phyloP scores from a whole-genome alignment of 768 basidiomycete species.

The Hemileccinum impolitum region DNA sequence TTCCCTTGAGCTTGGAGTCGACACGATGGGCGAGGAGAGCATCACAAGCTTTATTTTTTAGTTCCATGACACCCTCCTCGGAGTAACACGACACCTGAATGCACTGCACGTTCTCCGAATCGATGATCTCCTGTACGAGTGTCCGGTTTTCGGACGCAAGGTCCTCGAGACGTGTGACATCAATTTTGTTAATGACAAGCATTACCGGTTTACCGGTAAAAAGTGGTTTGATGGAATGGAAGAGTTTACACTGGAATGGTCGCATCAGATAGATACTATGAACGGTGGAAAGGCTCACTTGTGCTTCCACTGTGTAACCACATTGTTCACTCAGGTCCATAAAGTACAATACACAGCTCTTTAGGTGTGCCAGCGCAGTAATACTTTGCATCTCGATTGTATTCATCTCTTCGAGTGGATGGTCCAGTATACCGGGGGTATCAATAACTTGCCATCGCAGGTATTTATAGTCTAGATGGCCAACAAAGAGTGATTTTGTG shows the following conservation, averaged over 20 bases:
- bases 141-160: constrained; percentile 70
- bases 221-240: constrained; percentile 98
- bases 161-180: constrained; percentile 86
- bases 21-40: constrained; percentile 93
- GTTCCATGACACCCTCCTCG: constrained; percentile 96
- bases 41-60: constrained; percentile 95
- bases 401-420: constrained; percentile 99
- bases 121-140: constrained; percentile 85
- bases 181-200: constrained; percentile 97
- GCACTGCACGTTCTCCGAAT: constrained; percentile 62
- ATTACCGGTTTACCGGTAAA: constrained; percentile 91
- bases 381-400: constrained; percentile 99
- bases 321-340: constrained; percentile 99
- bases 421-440: constrained; percentile 97
- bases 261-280: background rate
- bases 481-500: constrained; percentile 97
- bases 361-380: constrained; percentile 94
- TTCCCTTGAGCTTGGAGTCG: constrained; percentile 90
- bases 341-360: constrained; percentile 93
- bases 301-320: constrained; percentile 95
- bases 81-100: constrained; percentile 92
- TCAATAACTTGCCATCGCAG: constrained; percentile 99
- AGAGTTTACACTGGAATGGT: constrained; percentile 80
- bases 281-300: constrained; percentile 49
- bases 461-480: constrained; percentile 98